Percentiles rank a stretch among this genome's conserved stretches.
Evolutionary conservation across 176 grass and related monocot genomes (phyloP).

Genomic region (Oryza glumipatula): DNA sequence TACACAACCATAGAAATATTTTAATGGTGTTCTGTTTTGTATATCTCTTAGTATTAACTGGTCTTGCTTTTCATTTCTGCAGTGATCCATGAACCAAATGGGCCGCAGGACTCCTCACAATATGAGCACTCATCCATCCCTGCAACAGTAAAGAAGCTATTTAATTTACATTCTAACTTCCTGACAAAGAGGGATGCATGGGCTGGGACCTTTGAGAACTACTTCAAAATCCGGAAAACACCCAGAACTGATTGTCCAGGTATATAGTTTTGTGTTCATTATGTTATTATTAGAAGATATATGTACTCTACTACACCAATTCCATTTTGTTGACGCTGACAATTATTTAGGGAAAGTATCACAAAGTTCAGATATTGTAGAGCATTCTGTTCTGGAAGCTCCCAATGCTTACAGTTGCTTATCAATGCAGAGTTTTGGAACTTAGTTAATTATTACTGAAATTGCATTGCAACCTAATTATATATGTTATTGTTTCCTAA

Average conservation of each 20-base stretch:
- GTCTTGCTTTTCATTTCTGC: slow-evolving; percentile 43
- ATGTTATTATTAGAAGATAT: not conserved
- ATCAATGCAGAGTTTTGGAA: not conserved
- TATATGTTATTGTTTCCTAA: not conserved
- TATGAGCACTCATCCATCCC: slow-evolving; percentile 94
- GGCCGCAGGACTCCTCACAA: slow-evolving; percentile 54
- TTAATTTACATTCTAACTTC: slow-evolving; percentile 87
- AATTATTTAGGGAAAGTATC: not conserved
- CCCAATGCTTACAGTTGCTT: not conserved
- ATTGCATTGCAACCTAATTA: not conserved
- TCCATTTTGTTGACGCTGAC: not conserved
- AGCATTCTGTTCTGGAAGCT: not conserved
- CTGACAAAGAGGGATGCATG: slow-evolving; percentile 95
- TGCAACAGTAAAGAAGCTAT: slow-evolving; percentile 80
- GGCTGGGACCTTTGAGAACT: slow-evolving; percentile 82
- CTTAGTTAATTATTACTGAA: not conserved
- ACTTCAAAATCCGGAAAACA: slow-evolving; percentile 60
- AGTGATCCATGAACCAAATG: slow-evolving; percentile 87
- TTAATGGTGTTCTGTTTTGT: not conserved
- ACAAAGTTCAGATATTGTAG: not conserved
- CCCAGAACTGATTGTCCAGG: slow-evolving; percentile 90
- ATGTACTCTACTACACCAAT: not conserved
- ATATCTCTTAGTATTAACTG: not conserved
- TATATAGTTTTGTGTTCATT: slow-evolving; percentile 25
- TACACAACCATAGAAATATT: not conserved